A percentile compares a stretch with the other conserved stretches of the same genome.
Evolutionary conservation across 352 stramenopile genomes (phyloP).

Genomic region (Phytophthora boehmeriae): DNA sequence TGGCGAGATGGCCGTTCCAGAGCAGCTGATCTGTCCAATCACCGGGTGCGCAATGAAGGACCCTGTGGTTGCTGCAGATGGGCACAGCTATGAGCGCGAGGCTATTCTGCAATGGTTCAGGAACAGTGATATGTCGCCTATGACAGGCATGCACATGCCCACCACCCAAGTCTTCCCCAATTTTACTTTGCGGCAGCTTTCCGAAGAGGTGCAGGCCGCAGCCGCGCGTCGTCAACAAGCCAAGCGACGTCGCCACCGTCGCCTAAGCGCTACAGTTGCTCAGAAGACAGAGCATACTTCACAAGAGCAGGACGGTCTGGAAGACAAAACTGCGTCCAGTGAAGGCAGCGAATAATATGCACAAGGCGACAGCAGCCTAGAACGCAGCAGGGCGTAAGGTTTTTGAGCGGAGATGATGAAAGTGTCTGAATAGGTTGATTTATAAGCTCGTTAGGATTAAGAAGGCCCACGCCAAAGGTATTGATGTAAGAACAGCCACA

Average conservation of each 20-base stretch:
- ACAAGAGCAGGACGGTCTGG: slow-evolving; percentile 11
- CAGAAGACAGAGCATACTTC: slow-evolving; percentile 10
- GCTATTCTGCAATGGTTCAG: slow-evolving; percentile 95
- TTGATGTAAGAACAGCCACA: not conserved
- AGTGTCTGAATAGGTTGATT: slow-evolving; percentile 26
- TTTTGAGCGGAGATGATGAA: slow-evolving; percentile 16
- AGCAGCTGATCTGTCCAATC: slow-evolving; percentile 92
- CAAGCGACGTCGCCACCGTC: slow-evolving; percentile 12
- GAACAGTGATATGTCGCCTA: slow-evolving; percentile 79
- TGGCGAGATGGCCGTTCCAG: slow-evolving; percentile 38
- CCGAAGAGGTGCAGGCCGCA: slow-evolving; percentile 58
- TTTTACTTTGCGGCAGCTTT: slow-evolving; percentile 72
- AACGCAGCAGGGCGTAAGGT: slow-evolving; percentile 8
- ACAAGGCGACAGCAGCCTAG: slow-evolving; percentile 2
- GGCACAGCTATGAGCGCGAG: slow-evolving; percentile 97
- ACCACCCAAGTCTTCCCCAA: slow-evolving; percentile 83
- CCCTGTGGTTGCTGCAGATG: slow-evolving; percentile 96
- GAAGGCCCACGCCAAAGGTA: not conserved
- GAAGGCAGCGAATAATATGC: slow-evolving; percentile 25
- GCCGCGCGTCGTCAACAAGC: slow-evolving; percentile 32
- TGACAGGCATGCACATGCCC: slow-evolving; percentile 75
- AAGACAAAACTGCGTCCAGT: slow-evolving; percentile 29
- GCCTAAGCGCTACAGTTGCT: slow-evolving; percentile 13
- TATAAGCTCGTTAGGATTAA: slow-evolving; percentile 22
- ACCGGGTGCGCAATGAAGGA: slow-evolving; percentile 95